Evolutionary conservation across 2,329 filamentous ascomycete genomes (phyloP).

Genomic region (Diaporthe longicolla): DNA sequence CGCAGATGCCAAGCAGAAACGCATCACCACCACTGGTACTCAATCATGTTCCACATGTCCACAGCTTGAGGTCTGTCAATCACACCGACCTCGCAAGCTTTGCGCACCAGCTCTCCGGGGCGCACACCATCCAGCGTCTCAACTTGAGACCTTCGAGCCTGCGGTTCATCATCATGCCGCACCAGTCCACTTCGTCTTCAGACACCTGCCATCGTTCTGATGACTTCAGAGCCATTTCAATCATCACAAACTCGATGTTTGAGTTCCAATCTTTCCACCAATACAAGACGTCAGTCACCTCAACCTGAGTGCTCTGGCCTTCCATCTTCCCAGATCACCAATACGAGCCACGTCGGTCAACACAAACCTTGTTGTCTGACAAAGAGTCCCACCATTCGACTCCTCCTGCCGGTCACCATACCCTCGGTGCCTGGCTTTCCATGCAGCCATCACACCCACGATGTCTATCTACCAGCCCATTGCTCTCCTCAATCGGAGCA

Average conservation of each 20-base stretch:
- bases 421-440: background rate
- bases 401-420: background rate
- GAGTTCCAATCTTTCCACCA: background rate
- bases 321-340: background rate
- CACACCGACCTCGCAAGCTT: background rate
- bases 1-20: constrained; percentile 32
- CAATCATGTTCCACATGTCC: constrained; percentile 7
- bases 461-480: no score
- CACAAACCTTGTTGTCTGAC: background rate
- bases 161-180: background rate
- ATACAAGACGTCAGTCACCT: background rate
- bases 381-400: background rate
- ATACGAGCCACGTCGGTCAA: background rate
- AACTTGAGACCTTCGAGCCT: background rate
- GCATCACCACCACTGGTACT: background rate
- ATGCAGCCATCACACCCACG: no score
- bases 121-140: constrained; percentile 9
- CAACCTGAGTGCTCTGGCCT: background rate
- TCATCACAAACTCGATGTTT: background rate
- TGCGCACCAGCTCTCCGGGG: background rate
- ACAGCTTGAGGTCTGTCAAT: background rate
- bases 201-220: background rate
- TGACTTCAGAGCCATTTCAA: background rate
- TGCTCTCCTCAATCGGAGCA: no score
- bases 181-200: background rate